Conservation (phyloP, 2,329 filamentous ascomycete species). For the Xylariaceae sp. region DNA sequence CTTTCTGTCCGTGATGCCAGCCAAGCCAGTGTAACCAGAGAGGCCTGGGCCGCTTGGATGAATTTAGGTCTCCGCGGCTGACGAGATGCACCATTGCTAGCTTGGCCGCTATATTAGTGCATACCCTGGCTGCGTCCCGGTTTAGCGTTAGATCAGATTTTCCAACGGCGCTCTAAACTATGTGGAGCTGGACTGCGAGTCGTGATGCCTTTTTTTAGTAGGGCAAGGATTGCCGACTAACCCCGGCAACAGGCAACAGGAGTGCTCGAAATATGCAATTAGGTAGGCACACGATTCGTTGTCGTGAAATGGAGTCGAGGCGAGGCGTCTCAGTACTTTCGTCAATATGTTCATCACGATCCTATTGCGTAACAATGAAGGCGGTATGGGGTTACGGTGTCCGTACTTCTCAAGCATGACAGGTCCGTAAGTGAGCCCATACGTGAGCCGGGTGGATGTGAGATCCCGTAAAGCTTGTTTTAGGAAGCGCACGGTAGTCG, state of each 20-base stretch:
- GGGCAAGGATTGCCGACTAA: conserved; percentile 13
- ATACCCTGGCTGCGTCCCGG: neutral
- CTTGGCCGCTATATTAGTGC: neutral
- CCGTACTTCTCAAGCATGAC: neutral
- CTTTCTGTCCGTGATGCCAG: no score
- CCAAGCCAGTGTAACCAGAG: no score
- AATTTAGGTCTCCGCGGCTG: conserved; percentile 16
- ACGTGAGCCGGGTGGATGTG: neutral
- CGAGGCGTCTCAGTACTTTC: no score
- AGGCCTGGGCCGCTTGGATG: neutral
- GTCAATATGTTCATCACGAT: no score
- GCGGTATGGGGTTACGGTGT: neutral
- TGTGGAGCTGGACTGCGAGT: conserved; percentile 5
- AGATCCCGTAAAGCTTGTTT: neutral
- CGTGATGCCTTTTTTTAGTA: conserved; percentile 9
- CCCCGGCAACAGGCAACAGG: no score
- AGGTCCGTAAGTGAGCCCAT: neutral
- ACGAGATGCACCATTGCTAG: conserved; percentile 20
- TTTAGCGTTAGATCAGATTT: conserved; percentile 6
- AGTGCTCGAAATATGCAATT: neutral
- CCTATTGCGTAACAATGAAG: neutral
- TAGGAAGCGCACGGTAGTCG: no score
- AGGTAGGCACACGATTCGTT: conserved; percentile 3
- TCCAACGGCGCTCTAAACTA: conserved; percentile 8
- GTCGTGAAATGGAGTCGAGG: neutral